phyloP scores from a whole-genome alignment of 1,284 basidiomycete genomes.

The Farysia itapuensis region DNA sequence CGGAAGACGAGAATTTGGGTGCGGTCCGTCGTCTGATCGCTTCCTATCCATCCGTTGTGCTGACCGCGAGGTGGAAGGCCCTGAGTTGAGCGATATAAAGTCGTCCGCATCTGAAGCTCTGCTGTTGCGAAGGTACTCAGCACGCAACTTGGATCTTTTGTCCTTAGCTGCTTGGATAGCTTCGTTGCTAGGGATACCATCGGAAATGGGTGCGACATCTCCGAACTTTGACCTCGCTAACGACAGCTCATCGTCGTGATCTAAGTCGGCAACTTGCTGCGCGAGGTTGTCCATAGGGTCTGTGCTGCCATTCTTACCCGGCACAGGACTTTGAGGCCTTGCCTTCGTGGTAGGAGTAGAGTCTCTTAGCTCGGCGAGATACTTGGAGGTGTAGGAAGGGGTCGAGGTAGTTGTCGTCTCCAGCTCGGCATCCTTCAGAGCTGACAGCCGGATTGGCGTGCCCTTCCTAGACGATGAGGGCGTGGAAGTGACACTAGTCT shows the following conservation, averaged over 20 bases:
- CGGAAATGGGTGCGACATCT: conserved; percentile 12
- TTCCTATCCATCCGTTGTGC: conserved; percentile 4
- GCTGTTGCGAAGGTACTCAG: not conserved
- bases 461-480: not conserved
- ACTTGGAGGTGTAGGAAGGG: conserved; percentile 20
- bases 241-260: too few species aligned
- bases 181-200: conserved; percentile 38
- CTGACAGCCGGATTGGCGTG: conserved; percentile 8
- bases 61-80: not conserved
- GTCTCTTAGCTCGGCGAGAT: conserved; percentile 21
- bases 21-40: conserved; percentile 30
- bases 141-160: conserved; percentile 29
- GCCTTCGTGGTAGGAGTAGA: conserved; percentile 14
- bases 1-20: conserved; percentile 45
- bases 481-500: not conserved
- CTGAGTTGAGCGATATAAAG: conserved; percentile 34
- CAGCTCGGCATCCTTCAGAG: conserved; percentile 1
- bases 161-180: conserved; percentile 44
- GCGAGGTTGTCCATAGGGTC: not conserved
- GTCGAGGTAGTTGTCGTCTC: not conserved
- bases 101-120: conserved; percentile 9
- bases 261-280: conserved; percentile 1
- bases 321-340: conserved; percentile 8
- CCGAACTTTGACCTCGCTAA: conserved; percentile 18
- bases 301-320: not conserved